Percentiles rank a stretch among this genome's conserved stretches.
Conservation (phyloP, 2,329 filamentous ascomycete species). For the Cercospora brassicicola region DNA sequence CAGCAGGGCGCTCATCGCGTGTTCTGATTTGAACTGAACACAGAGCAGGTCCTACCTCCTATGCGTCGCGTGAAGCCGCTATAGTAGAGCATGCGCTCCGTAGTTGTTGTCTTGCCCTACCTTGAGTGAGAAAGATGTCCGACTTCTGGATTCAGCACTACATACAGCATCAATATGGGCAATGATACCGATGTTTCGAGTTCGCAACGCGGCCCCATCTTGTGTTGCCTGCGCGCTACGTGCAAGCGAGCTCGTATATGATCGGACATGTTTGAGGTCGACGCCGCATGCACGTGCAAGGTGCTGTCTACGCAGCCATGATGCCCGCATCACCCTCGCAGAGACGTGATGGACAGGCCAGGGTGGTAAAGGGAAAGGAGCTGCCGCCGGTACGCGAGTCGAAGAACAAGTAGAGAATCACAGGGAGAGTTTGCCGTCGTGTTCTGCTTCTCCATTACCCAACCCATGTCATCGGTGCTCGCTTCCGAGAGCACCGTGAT, state of each 20-base stretch:
- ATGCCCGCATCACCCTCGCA: slow-evolving; percentile 22
- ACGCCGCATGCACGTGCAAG: slow-evolving; percentile 1
- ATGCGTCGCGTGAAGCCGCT: slow-evolving; percentile 84
- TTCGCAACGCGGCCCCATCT: slow-evolving; percentile 12
- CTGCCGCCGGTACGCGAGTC: neutral
- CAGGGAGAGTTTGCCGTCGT: neutral
- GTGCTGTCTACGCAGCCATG: slow-evolving; percentile 29
- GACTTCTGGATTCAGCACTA: slow-evolving; percentile 16
- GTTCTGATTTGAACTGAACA: neutral
- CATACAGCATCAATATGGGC: slow-evolving; percentile 89
- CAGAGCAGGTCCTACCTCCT: slow-evolving; percentile 55
- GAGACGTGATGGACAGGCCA: neutral
- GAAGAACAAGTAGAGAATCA: neutral
- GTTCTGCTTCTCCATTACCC: neutral
- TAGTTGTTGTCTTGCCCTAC: slow-evolving; percentile 92
- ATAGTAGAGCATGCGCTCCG: slow-evolving; percentile 98
- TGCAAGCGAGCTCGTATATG: slow-evolving; percentile 1
- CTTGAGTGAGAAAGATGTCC: slow-evolving; percentile 23
- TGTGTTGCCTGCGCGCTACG: slow-evolving; percentile 5
- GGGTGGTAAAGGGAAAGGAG: neutral
- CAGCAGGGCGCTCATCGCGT: neutral
- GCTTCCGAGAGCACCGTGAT: neutral
- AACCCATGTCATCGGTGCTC: slow-evolving; percentile 7
- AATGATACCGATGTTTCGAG: slow-evolving; percentile 88
- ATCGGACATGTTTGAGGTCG: slow-evolving; percentile 11